These are phyloP conservation scores for Claviceps sp. DNA, from an alignment of 2,329 filamentous ascomycete species.

Conservation along the genomic window DNA sequence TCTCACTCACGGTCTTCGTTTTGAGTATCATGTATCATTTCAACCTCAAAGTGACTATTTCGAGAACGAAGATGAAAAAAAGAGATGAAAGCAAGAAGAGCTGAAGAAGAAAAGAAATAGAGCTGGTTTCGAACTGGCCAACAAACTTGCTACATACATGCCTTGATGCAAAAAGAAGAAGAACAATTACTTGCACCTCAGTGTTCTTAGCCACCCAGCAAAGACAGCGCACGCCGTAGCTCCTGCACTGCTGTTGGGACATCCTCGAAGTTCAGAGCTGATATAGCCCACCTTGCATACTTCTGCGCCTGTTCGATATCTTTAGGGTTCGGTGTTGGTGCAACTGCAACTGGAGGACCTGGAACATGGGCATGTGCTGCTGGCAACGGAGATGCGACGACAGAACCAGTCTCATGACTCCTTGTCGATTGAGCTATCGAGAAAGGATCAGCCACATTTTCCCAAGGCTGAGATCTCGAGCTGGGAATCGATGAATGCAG, in stretches of 20 bases:
- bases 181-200: too few relatives aligned
- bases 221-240: conserved; percentile 57
- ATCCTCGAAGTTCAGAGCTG: conserved; percentile 92
- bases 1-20: too few relatives aligned
- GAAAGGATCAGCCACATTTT: conserved; percentile 3
- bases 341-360: conserved; percentile 4
- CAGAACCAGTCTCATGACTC: neutral
- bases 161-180: too few relatives aligned
- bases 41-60: too few relatives aligned
- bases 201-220: conserved; percentile 43
- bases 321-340: conserved; percentile 14
- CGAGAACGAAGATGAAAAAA: too few relatives aligned
- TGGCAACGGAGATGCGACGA: conserved; percentile 4
- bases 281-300: conserved; percentile 94
- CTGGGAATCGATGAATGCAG: conserved; percentile 7
- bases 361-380: conserved; percentile 3
- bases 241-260: conserved; percentile 81
- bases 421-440: neutral
- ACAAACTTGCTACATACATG: too few relatives aligned
- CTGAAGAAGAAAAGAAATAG: too few relatives aligned
- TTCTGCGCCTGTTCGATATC: conserved; percentile 81
- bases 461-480: conserved; percentile 9
- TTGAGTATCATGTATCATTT: too few relatives aligned
- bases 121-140: too few relatives aligned
- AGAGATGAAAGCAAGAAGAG: too few relatives aligned